Evolutionary conservation across 345 rosid species (phyloP).

Genomic region (Fremontodendron californicum): DNA sequence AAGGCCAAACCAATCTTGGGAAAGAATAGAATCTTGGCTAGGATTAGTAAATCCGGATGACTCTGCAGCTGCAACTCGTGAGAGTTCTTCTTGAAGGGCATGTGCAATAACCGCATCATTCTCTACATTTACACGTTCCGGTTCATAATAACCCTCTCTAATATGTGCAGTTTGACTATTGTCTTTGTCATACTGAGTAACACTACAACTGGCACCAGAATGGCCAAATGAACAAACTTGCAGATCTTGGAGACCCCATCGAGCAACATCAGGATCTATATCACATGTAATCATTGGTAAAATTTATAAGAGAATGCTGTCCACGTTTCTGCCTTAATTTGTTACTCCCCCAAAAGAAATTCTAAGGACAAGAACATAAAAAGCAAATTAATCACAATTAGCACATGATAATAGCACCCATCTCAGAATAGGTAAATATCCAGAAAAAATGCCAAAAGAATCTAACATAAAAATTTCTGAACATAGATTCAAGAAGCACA

Average conservation of each 20-base stretch:
- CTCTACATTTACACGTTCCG: constrained; percentile 38
- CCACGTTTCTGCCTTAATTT: background rate
- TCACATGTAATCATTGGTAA: constrained; percentile 33
- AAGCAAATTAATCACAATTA: background rate
- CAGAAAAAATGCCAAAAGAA: background rate
- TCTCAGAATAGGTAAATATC: background rate
- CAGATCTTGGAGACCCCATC: constrained; percentile 75
- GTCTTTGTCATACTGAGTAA: constrained; percentile 48
- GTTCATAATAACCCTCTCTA: constrained; percentile 49
- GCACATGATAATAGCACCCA: background rate
- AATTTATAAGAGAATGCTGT: background rate
- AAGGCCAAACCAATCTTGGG: constrained; percentile 57
- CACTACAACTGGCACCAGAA: constrained; percentile 45
- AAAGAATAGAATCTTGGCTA: constrained; percentile 47
- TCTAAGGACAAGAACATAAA: background rate
- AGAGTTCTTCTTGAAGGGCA: constrained; percentile 72
- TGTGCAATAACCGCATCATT: constrained; percentile 75
- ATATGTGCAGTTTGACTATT: constrained; percentile 44
- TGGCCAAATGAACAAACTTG: constrained; percentile 54
- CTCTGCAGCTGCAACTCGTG: constrained; percentile 54
- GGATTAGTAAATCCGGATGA: constrained; percentile 35
- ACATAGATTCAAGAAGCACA: background rate
- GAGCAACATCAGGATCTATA: constrained; percentile 66
- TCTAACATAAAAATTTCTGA: background rate
- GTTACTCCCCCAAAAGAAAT: background rate